phyloP scores from a whole-genome alignment of 208 protist species.

The Trypanosoma congolense region DNA sequence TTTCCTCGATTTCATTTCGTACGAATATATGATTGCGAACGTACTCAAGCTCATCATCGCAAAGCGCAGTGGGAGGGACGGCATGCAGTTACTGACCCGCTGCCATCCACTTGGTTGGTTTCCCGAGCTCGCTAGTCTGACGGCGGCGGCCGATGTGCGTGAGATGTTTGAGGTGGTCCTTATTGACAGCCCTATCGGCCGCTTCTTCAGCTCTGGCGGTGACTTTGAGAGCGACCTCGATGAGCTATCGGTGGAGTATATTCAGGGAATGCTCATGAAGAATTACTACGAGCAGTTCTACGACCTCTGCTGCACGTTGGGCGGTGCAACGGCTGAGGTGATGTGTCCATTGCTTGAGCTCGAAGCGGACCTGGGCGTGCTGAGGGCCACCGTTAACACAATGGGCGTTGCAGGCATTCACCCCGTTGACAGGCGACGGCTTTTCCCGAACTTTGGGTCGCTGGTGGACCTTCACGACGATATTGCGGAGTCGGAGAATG shows the following conservation, averaged over 20 bases:
- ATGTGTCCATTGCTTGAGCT: conserved; percentile 91
- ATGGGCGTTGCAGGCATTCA: conserved; percentile 90
- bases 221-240: conserved; percentile 84
- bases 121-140: conserved; percentile 91
- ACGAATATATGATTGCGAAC: conserved; percentile 98
- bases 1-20: conserved; percentile 99
- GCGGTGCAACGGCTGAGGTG: conserved; percentile 86
- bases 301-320: conserved; percentile 86
- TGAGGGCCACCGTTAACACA: conserved; percentile 98
- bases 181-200: conserved; percentile 95
- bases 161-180: conserved; percentile 98
- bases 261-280: conserved; percentile 97
- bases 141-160: conserved; percentile 81
- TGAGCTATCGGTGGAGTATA: conserved; percentile 96
- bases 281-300: conserved; percentile 99
- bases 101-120: conserved; percentile 98
- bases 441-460: conserved; percentile 89
- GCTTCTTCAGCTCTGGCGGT: conserved; percentile 73
- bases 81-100: conserved; percentile 91
- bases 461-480: conserved; percentile 87
- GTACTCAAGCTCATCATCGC: conserved; percentile 89
- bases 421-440: conserved; percentile 58
- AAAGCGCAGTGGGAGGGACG: conserved; percentile 76
- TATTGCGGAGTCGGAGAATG: conserved; percentile 76
- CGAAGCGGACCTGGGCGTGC: conserved; percentile 96